Evolutionary conservation across 345 rosid species (phyloP).

Genomic region (Mallotus nudiflorus): DNA sequence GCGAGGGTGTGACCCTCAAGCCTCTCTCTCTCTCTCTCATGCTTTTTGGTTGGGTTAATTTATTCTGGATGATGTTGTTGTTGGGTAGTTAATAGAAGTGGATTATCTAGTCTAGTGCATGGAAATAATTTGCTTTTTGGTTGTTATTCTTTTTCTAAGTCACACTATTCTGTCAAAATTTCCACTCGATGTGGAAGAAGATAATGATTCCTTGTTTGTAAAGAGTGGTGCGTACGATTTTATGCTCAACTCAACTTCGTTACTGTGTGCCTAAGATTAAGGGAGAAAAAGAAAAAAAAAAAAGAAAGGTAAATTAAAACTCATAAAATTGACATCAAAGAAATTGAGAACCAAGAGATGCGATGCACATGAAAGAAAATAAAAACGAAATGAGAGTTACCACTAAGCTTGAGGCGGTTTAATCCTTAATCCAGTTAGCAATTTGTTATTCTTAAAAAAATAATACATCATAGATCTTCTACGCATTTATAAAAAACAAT

Average conservation of each 20-base stretch:
- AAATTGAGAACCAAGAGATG: too few species aligned
- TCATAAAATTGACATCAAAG: too few species aligned
- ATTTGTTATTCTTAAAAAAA: too few species aligned
- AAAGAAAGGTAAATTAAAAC: too few species aligned
- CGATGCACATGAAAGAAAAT: too few species aligned
- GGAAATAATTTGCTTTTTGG: too few species aligned
- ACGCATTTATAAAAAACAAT: too few species aligned
- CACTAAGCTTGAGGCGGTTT: too few species aligned
- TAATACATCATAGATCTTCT: too few species aligned
- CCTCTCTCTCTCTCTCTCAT: neutral
- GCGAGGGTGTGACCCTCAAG: neutral
- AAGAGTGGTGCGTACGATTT: conserved; percentile 1
- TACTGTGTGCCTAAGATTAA: neutral
- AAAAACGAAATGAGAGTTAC: too few species aligned
- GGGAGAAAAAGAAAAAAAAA: too few species aligned
- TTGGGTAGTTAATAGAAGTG: conserved; percentile 12
- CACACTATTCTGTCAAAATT: conserved; percentile 16
- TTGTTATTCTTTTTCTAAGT: neutral
- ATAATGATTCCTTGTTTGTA: conserved; percentile 12
- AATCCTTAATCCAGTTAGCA: too few species aligned
- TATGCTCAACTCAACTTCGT: neutral
- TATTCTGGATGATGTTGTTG: neutral
- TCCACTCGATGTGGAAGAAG: conserved; percentile 11
- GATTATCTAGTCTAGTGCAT: neutral
- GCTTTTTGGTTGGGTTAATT: neutral